Evolutionary conservation across 1,284 basidiomycete genomes (phyloP), one percentile per base, ranked within the genome.

Genomic region (Quambalaria eucalypti): DNA sequence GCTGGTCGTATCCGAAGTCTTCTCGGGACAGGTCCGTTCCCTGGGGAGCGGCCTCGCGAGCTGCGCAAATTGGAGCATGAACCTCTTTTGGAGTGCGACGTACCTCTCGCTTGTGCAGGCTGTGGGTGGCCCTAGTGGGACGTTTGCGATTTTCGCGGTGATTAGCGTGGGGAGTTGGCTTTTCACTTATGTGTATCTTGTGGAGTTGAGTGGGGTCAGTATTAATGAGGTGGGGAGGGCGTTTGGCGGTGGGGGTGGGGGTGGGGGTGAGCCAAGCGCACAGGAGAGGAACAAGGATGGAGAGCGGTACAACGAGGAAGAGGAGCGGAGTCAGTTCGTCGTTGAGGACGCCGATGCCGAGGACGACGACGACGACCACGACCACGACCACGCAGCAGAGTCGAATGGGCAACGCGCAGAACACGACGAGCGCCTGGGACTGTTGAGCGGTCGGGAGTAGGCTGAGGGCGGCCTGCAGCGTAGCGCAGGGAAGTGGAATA

Each of bases 1-100:
- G 69, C 55, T 71, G 7, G 55, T 71, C 14, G 64, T 66, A 51
- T 58, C 65, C 6, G 69, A 71, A 30, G 59, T 66, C 40, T 67
- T 71, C 16, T 56, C 62, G 5, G 61, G 59, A 25, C 53, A 63
- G 1, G 51, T 65, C 12, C 58, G 64, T 1, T 36, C 52, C 21
- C 33, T 66, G 0, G 68, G 68, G 1, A 62, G 57, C 2, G 66
- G 61, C 0, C 38, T 68, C 26, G 62, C 68, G 2, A 66, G 62
- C 2, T 66, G 66, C 12, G 62, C 59, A 10, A 68, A 58, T 51
- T 59, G 57, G 57, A 29, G 28, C 16, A 26, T 19, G n/a, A 59
- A 59, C 29, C 46, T 59, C 8, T 6, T 59, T 12, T 46, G 51
- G 10, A 21, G 28, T 14, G 46, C 57, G 8, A 57, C 57, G 4